Base-by-base conservation (phyloP, 768 basidiomycete genomes). In the Pleurotus salmoneostramineus region DNA sequence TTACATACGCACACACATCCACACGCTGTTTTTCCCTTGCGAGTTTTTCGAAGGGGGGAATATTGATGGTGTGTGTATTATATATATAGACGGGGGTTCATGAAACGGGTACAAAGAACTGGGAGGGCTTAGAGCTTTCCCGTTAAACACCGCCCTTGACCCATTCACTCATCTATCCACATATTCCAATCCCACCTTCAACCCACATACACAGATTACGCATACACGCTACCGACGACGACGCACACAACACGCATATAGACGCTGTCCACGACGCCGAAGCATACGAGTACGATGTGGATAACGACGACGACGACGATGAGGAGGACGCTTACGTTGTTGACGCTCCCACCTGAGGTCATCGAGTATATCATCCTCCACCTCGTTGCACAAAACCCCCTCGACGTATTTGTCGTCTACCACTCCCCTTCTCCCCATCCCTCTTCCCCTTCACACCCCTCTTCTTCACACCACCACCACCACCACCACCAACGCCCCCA, bases 351-450 rank as follows among this genome's bases (percentile, higher is more conserved):
- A 71, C 74, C 50, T 52, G 73, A 75, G 74, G 77, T 72, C 59
- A 77, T 88, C 65, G 75, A 82, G 59, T 63, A 73, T 60, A 79
- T 89, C 70, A 80, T 74, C 50, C 71, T 82, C 69, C 68, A 80
- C 47, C 66, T 85, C 65, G 71, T 76, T 57, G 44, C 44, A 6
- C 44, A 45, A n/a, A 45, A 15, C n/a, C 44, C 44, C 17, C 17
- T 45, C 17, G 44, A 45, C 44, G 44, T 45, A 6, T 45, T 45
- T 15, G 44, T 45, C 44, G 44, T 45, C n/a, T 45, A 45, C n/a
- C n/a, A n/a, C n/a, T n/a, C n/a, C n/a, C n/a, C n/a, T n/a, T n/a
- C n/a, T n/a, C n/a, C n/a, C n/a, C n/a, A n/a, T n/a, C n/a, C n/a
- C n/a, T n/a, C n/a, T 15, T 45, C 68, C 72, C 47, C 60, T 68